These are phyloP conservation scores for Medicago ruthenica DNA, from an alignment of 306 rosid genomes.

Conservation along the genomic window DNA sequence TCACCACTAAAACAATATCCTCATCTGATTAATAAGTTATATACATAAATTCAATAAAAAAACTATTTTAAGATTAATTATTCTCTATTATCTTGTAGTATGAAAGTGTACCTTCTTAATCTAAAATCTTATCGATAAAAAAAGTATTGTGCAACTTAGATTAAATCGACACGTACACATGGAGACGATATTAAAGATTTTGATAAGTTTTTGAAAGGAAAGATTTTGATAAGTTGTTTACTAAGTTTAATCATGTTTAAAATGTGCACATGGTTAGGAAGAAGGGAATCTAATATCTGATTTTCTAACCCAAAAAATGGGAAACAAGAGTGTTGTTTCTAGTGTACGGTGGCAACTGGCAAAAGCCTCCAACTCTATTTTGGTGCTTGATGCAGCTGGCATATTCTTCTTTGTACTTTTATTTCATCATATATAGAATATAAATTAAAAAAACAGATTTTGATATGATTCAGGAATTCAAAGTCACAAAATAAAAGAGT, in stretches of 20 bases:
- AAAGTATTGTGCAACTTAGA: not conserved
- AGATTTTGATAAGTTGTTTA: not conserved
- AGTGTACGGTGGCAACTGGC: conserved; percentile 41
- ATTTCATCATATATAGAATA: not conserved
- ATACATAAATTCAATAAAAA: too few species aligned
- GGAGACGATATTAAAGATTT: not conserved
- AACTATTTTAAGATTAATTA: not conserved
- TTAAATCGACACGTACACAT: not conserved
- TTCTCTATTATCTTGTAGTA: not conserved
- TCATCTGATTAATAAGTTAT: not conserved
- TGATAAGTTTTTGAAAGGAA: too few species aligned
- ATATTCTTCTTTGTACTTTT: conserved; percentile 30
- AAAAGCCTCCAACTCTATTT: conserved; percentile 22
- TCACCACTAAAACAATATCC: not conserved
- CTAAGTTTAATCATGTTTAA: conserved; percentile 36
- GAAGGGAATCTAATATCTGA: not conserved
- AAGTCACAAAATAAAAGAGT: not conserved
- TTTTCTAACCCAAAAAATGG: conserved; percentile 39
- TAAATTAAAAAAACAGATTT: too few species aligned
- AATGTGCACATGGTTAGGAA: conserved; percentile 41
- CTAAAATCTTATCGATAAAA: not conserved
- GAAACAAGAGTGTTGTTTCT: conserved; percentile 34
- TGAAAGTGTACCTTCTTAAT: not conserved
- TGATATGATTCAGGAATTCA: conserved; percentile 43
- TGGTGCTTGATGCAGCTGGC: conserved; percentile 46